phyloP scores from a whole-genome alignment of 495 filamentous ascomycete genomes.

The Letharia lupina region DNA sequence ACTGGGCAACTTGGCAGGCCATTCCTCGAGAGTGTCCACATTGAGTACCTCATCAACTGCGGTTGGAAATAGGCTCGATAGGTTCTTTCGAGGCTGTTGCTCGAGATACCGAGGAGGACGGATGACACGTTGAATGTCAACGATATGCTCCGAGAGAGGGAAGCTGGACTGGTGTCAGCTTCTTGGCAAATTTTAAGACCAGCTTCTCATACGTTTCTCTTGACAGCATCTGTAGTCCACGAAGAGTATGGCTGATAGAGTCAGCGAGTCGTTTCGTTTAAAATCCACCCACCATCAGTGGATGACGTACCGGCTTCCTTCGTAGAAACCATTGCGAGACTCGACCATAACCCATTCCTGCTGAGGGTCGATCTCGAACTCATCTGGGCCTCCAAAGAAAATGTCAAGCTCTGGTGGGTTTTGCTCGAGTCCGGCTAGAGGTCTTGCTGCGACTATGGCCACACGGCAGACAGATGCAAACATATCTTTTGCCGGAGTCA shows the following conservation, averaged over 20 bases:
- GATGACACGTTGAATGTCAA: slow-evolving; percentile 41
- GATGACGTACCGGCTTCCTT: slow-evolving; percentile 44
- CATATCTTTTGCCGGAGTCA: slow-evolving; percentile 54
- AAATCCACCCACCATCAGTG: too few relatives aligned
- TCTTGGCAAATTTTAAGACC: background rate
- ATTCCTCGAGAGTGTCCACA: slow-evolving; percentile 41
- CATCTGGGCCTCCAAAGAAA: slow-evolving; percentile 54
- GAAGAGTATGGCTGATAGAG: slow-evolving; percentile 47
- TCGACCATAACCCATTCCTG: slow-evolving; percentile 74
- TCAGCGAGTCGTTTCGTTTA: too few relatives aligned
- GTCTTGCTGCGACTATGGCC: slow-evolving; percentile 65
- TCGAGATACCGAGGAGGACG: slow-evolving; percentile 42
- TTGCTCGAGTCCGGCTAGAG: slow-evolving; percentile 49
- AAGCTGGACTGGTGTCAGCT: slow-evolving; percentile 41
- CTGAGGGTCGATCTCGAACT: slow-evolving; percentile 59
- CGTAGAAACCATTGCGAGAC: slow-evolving; percentile 60
- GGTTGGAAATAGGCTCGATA: slow-evolving; percentile 32
- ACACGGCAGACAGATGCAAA: slow-evolving; percentile 61
- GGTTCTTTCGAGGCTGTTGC: slow-evolving; percentile 38
- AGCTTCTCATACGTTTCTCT: slow-evolving; percentile 43
- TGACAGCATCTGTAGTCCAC: slow-evolving; percentile 64
- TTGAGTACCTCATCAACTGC: slow-evolving; percentile 25
- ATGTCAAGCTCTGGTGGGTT: slow-evolving; percentile 70
- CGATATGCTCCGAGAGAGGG: slow-evolving; percentile 54
- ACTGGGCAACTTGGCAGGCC: slow-evolving; percentile 42